Evolutionary conservation across 148 eudicot genomes (phyloP).

Genomic region (Suaeda aralocaspica): DNA sequence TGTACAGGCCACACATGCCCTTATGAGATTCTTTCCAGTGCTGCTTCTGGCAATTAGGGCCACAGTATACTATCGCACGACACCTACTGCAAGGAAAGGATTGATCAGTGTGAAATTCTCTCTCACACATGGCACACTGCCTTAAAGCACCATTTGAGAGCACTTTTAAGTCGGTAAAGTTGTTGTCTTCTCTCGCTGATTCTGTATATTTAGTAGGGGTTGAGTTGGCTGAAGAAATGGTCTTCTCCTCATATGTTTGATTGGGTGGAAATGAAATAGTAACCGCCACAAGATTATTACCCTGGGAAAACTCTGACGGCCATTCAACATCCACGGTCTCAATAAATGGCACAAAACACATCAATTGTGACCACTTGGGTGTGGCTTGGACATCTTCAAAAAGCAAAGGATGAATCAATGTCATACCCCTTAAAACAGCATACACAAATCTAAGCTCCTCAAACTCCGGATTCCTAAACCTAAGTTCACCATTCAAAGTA

Average conservation of each 20-base stretch:
- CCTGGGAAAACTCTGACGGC: constrained; percentile 42
- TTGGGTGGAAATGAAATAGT: constrained; percentile 59
- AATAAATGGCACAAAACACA: constrained; percentile 51
- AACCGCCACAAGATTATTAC: constrained; percentile 54
- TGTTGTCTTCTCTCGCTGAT: constrained; percentile 33
- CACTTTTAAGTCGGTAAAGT: constrained; percentile 27
- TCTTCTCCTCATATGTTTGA: constrained; percentile 48
- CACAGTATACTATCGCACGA: constrained; percentile 40
- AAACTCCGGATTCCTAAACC: constrained; percentile 45
- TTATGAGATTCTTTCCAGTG: constrained; percentile 50
- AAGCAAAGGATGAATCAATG: constrained; percentile 55
- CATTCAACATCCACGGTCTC: constrained; percentile 75
- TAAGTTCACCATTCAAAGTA: constrained; percentile 36
- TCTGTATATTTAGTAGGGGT: constrained; percentile 44
- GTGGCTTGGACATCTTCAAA: constrained; percentile 31
- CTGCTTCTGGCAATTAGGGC: constrained; percentile 43
- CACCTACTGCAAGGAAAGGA: constrained; percentile 38
- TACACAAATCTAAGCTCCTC: constrained; percentile 62
- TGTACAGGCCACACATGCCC: constrained; percentile 42
- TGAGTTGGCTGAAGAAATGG: constrained; percentile 39
- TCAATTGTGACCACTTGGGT: constrained; percentile 35
- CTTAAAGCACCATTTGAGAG: constrained; percentile 25
- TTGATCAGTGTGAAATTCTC: constrained; percentile 39
- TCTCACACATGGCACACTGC: constrained; percentile 47
- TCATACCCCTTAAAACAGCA: constrained; percentile 47